Evolutionary conservation across 2,329 filamentous ascomycete species (phyloP), one percentile per base, ranked within the genome.

Genomic region (Lachnellula occidentalis): DNA sequence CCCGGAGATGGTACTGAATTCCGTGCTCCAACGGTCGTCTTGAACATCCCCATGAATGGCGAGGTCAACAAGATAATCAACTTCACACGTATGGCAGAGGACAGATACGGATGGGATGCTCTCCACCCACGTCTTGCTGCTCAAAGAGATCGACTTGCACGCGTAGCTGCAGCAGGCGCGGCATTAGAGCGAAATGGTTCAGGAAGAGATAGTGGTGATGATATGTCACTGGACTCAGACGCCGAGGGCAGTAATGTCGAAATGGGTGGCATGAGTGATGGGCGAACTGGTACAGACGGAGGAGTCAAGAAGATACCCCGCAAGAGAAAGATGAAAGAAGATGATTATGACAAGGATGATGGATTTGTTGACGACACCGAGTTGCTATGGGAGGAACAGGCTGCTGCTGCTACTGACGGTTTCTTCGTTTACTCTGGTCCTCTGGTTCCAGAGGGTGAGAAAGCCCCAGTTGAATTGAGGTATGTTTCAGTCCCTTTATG

Each of bases 351-450:
- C 67, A 86, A 88, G 65, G 86, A 88, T 47, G 88, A 92, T 66
- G 88, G 87, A 51, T 92, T 92, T 71, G 83, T 92, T 53, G 94
- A 99, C 66, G 94, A 99, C 68, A 95, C 91, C 1, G 94, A 99
- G 70, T 72, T 96, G 67, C 79, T 95, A 0, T 97, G 92, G 92
- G 90, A 97, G 72, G 90, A 95, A 67, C 89, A 95, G 69, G 92
- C 92, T 6, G 91, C 92, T 4, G 92, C 94, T 46, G 92, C 90
- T 62, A 90, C 92, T 64, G 94, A 97, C 69, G 94, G 94, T 1
- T 99, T 97, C 75, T 99, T 97, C 69, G 94, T 99, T 1, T 99
- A 96, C 72, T 95, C 90, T 57, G 94, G 94, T 3, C 92, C 92
- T 8, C 76, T 99, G 46, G 82, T 97, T 21, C 88, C 88, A 5